Evolutionary conservation across 345 rosid species (phyloP).

Genomic region (Conringia planisiliqua): DNA sequence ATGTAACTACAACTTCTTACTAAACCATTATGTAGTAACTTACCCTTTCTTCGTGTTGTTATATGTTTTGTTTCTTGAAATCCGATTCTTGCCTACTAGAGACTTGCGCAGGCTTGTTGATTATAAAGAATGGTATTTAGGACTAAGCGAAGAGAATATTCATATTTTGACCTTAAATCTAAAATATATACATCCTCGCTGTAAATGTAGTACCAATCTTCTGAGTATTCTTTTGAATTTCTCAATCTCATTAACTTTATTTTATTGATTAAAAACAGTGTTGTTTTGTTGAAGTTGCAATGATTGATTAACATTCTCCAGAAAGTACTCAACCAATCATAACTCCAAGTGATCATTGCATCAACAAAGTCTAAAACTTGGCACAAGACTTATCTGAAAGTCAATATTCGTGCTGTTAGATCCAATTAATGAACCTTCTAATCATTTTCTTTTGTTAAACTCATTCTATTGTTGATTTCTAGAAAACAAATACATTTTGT

Average conservation of each 20-base stretch:
- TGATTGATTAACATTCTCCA: conserved; percentile 16
- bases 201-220: background rate
- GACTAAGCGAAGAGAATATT: background rate
- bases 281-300: background rate
- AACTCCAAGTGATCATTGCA: conserved; percentile 17
- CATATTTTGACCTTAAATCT: background rate
- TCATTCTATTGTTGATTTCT: background rate
- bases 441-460: background rate
- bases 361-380: background rate
- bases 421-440: conserved; percentile 9
- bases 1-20: too few species aligned
- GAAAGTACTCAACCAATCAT: conserved; percentile 25
- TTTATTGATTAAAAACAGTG: background rate
- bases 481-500: background rate
- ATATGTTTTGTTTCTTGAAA: too few species aligned
- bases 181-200: background rate
- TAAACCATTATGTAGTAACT: too few species aligned
- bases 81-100: too few species aligned
- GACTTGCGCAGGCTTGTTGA: too few species aligned
- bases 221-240: background rate
- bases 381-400: background rate
- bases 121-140: background rate
- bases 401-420: conserved; percentile 5
- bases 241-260: background rate
- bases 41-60: too few species aligned